These are phyloP conservation scores for Uronychia setigera DNA, from an alignment of 73 alveolate species.

Conservation along the genomic window DNA sequence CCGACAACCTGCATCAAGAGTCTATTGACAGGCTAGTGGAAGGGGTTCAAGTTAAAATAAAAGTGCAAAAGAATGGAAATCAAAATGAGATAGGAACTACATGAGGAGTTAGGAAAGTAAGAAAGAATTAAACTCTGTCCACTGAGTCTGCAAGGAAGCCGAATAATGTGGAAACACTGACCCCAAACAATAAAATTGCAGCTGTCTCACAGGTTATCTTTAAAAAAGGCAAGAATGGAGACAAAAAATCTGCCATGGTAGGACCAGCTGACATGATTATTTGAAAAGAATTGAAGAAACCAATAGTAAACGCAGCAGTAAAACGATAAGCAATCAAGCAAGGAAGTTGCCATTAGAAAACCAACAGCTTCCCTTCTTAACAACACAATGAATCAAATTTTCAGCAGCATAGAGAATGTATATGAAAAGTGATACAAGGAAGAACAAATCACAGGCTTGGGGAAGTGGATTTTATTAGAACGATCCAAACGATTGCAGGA, in stretches of 20 bases:
- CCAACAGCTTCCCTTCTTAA: not conserved
- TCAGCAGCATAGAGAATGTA: not conserved
- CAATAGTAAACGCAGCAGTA: not conserved
- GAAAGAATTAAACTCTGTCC: too few relatives aligned
- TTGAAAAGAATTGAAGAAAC: not conserved
- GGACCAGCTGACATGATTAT: not conserved
- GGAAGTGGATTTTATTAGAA: too few relatives aligned
- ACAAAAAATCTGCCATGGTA: not conserved
- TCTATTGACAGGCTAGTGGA: not conserved
- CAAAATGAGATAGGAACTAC: not conserved
- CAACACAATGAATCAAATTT: not conserved
- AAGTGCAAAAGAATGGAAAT: not conserved
- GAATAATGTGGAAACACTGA: not conserved
- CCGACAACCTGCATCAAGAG: not conserved
- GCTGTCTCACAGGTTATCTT: not conserved
- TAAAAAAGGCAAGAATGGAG: not conserved
- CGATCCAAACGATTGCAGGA: too few relatives aligned
- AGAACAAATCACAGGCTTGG: not conserved
- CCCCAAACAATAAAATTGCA: not conserved
- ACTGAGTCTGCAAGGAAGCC: not conserved
- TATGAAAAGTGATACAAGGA: not conserved
- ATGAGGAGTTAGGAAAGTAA: not conserved
- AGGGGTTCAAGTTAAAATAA: not conserved
- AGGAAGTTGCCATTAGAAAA: not conserved
- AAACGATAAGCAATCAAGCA: too few relatives aligned